These are phyloP conservation scores for Petrea volubilis DNA, from an alignment of 257 asterid species.

Conservation along the genomic window DNA sequence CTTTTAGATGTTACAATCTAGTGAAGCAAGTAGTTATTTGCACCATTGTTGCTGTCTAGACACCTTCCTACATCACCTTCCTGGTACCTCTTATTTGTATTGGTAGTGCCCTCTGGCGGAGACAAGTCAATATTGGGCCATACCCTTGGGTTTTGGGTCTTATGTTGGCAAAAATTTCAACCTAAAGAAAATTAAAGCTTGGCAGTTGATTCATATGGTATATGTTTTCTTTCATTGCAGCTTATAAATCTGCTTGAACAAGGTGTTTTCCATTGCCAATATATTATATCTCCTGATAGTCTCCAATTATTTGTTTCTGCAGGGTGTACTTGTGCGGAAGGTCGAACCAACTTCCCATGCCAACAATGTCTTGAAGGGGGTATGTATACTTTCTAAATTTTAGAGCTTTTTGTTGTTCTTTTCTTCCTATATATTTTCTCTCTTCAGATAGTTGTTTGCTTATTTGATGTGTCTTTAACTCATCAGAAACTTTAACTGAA, in stretches of 20 bases:
- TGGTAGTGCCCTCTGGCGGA: neutral
- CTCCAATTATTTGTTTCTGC: constrained; percentile 26
- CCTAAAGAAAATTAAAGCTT: neutral
- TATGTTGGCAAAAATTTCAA: too few species aligned
- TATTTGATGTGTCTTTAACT: neutral
- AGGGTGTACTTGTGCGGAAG: constrained; percentile 85
- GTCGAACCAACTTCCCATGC: constrained; percentile 86
- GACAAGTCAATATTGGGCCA: neutral
- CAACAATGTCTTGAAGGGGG: constrained; percentile 71
- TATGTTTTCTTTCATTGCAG: neutral
- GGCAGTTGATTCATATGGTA: neutral
- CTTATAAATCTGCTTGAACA: neutral
- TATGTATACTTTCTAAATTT: constrained; percentile 26
- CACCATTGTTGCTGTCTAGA: neutral
- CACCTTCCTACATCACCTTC: neutral
- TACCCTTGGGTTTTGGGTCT: neutral
- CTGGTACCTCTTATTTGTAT: constrained; percentile 1
- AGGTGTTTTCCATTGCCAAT: neutral
- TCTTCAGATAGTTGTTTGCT: neutral
- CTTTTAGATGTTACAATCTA: constrained; percentile 11
- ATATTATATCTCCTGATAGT: constrained; percentile 9
- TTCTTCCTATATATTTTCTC: neutral
- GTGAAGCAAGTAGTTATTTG: constrained; percentile 5
- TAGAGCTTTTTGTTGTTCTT: constrained; percentile 18
- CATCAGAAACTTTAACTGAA: neutral